Evolutionary conservation across 108 stramenopile species (phyloP).

Genomic region (Pseudonitzschia pungens): DNA sequence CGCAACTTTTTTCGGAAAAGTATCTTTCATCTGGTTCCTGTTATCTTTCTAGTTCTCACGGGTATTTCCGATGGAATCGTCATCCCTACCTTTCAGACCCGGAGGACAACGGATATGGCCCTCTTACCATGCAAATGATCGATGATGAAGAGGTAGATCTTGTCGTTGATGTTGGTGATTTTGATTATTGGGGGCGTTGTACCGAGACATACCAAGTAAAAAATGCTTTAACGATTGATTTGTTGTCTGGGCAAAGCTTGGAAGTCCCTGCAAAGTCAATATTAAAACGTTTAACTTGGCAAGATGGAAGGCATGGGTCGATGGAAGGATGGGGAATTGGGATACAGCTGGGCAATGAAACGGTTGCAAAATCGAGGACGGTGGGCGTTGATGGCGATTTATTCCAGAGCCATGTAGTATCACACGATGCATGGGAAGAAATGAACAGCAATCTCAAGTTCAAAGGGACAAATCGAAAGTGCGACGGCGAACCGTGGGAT

Average conservation of each 20-base stretch:
- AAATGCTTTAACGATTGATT: background rate
- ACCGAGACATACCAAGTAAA: slow-evolving; percentile 9
- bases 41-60: background rate
- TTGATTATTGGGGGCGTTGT: slow-evolving; percentile 22
- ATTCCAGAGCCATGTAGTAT: slow-evolving; percentile 1
- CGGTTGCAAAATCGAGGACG: background rate
- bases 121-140: slow-evolving; percentile 16
- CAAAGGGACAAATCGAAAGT: background rate
- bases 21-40: background rate
- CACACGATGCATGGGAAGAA: slow-evolving; percentile 1
- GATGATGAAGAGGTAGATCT: slow-evolving; percentile 16
- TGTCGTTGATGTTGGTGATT: slow-evolving; percentile 18
- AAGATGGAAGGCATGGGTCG: slow-evolving; percentile 11
- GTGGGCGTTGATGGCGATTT: slow-evolving; percentile 1
- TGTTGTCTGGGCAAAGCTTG: background rate
- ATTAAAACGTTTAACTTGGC: slow-evolving; percentile 12
- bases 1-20: background rate
- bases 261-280: background rate
- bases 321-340: slow-evolving; percentile 11
- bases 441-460: background rate
- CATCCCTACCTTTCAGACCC: background rate
- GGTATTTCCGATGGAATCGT: background rate
- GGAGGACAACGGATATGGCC: slow-evolving; percentile 11
- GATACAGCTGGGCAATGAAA: background rate
- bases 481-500: slow-evolving; percentile 7